Evolutionary conservation across 176 grass and related monocot genomes (phyloP).

Genomic region (Bromus sterilis): DNA sequence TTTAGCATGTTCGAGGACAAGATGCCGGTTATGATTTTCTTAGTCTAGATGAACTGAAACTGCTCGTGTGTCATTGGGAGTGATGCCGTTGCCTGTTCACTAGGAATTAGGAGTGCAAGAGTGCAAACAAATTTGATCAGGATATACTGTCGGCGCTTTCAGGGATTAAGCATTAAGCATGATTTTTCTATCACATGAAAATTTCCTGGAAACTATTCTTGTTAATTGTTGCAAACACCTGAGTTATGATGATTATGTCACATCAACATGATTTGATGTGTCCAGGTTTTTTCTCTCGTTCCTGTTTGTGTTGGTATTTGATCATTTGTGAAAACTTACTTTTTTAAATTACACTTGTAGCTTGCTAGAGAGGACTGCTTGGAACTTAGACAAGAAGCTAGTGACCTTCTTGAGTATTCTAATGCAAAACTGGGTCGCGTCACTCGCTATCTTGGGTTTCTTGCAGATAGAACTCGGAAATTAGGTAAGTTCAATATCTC

Average conservation of each 20-base stretch:
- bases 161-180: background rate
- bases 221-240: background rate
- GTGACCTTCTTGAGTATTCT: conserved; percentile 89
- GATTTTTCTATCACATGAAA: background rate
- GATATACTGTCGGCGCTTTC: background rate
- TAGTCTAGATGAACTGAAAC: background rate
- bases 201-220: background rate
- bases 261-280: background rate
- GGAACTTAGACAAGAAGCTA: conserved; percentile 92
- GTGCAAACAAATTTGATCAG: background rate
- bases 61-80: background rate
- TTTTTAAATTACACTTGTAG: conserved; percentile 39
- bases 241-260: background rate
- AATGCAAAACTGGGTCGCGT: conserved; percentile 90
- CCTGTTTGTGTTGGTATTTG: conserved; percentile 10
- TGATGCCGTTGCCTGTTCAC: background rate
- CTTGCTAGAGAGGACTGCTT: conserved; percentile 79
- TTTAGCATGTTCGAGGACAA: background rate
- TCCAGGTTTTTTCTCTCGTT: conserved; percentile 8
- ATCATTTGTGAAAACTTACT: conserved; percentile 9
- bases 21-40: background rate
- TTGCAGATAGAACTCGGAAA: conserved; percentile 90
- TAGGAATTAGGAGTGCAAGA: background rate
- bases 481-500: conserved; percentile 55
- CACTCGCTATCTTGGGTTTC: conserved; percentile 96